A percentile compares a stretch with the other conserved stretches of the same genome.
Conservation (phyloP, 2,329 filamentous ascomycete genomes). For the Mariannaea elegans region DNA sequence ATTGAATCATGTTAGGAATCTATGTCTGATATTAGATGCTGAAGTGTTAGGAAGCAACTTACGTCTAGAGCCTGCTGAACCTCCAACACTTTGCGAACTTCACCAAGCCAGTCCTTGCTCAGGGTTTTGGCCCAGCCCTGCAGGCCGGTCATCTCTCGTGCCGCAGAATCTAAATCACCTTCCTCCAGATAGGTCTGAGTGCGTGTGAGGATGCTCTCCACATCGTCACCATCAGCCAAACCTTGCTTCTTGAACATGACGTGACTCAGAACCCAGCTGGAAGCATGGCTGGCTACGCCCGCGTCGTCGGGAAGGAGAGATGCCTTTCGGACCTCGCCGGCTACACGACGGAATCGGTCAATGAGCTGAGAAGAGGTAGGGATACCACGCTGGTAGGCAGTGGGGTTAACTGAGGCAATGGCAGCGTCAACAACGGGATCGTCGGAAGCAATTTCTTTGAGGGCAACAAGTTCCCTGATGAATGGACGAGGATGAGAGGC, state of each 20-base stretch:
- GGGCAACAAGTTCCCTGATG: slow-evolving; percentile 88
- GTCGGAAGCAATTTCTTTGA: slow-evolving; percentile 89
- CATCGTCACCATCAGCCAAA: slow-evolving; percentile 83
- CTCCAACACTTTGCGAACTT: slow-evolving; percentile 91
- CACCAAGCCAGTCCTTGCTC: slow-evolving; percentile 91
- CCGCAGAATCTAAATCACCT: slow-evolving; percentile 89
- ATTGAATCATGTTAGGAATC: slow-evolving; percentile 28
- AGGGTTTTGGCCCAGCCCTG: slow-evolving; percentile 95
- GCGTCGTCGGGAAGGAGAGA: slow-evolving; percentile 91
- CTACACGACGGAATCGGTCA: slow-evolving; percentile 94
- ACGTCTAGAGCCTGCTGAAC: slow-evolving; percentile 97
- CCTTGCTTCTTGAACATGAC: slow-evolving; percentile 96
- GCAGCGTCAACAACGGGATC: slow-evolving; percentile 90
- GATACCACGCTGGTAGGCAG: slow-evolving; percentile 91
- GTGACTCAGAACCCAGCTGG: slow-evolving; percentile 89
- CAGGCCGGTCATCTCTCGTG: slow-evolving; percentile 93
- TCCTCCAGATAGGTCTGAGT: slow-evolving; percentile 93
- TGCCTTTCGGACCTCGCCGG: slow-evolving; percentile 92
- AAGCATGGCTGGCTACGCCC: slow-evolving; percentile 92
- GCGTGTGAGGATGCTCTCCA: slow-evolving; percentile 90
- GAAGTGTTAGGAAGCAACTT: slow-evolving; percentile 51
- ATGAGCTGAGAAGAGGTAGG: slow-evolving; percentile 85
- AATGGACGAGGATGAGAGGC: slow-evolving; percentile 80
- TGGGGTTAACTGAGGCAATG: slow-evolving; percentile 94
- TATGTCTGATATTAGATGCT: not conserved